Conservation (phyloP, 371 early-diverging fungal genomes). For the Syncephalastrum contaminatum region DNA sequence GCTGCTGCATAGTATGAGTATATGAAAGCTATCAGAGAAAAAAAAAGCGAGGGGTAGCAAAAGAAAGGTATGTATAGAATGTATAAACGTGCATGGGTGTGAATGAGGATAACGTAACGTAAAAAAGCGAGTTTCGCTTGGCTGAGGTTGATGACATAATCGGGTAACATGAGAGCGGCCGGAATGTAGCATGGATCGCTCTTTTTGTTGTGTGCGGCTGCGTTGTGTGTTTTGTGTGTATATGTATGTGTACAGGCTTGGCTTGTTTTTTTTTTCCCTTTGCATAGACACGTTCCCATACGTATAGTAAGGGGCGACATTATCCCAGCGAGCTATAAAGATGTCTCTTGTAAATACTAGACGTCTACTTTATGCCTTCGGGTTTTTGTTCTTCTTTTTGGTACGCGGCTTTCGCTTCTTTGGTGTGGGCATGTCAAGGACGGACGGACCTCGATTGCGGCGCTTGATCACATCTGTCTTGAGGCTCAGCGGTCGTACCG, state of each 20-base stretch:
- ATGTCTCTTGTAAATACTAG: too few relatives aligned
- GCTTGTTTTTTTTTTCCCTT: too few relatives aligned
- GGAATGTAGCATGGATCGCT: neutral
- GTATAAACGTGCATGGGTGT: conserved; percentile 1
- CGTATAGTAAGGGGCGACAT: too few relatives aligned
- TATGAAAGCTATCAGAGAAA: too few relatives aligned
- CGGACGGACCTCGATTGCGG: conserved; percentile 12
- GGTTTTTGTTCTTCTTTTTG: too few relatives aligned
- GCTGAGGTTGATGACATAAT: neutral
- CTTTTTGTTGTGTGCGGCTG: neutral
- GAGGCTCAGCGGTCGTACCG: conserved; percentile 20
- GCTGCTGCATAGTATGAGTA: too few relatives aligned
- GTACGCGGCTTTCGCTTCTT: neutral
- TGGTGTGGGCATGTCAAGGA: neutral
- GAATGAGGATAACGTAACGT: neutral
- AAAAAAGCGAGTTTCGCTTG: neutral
- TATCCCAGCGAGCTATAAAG: too few relatives aligned
- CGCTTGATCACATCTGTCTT: conserved; percentile 24
- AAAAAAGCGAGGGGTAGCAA: too few relatives aligned
- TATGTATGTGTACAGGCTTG: neutral
- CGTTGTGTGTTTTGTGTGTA: neutral
- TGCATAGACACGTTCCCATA: too few relatives aligned
- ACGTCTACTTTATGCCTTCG: too few relatives aligned
- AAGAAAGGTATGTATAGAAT: too few relatives aligned
- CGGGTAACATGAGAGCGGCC: neutral